Percentiles rank a stretch among this genome's conserved stretches.
phyloP scores from a whole-genome alignment of 331 rosid genomes.

The Malus hybrid region DNA sequence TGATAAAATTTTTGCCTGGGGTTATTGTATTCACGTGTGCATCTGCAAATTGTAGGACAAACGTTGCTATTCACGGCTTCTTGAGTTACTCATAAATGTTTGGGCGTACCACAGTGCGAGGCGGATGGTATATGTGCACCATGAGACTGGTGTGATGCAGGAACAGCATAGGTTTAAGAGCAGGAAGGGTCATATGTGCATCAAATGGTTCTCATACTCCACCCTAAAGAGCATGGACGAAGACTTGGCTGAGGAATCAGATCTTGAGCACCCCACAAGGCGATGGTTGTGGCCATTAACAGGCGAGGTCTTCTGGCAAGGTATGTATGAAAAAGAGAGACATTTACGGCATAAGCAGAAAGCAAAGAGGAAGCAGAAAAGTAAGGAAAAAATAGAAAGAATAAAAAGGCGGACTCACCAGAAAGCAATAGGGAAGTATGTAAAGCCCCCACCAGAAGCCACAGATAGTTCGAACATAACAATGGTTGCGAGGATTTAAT shows the following conservation, averaged over 20 bases:
- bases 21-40: not conserved
- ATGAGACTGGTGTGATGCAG: slow-evolving; percentile 67
- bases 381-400: slow-evolving; percentile 58
- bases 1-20: not conserved
- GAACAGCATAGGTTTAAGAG: slow-evolving; percentile 70
- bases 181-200: slow-evolving; percentile 89
- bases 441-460: slow-evolving; percentile 76
- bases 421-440: slow-evolving; percentile 81
- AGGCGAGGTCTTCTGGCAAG: slow-evolving; percentile 92
- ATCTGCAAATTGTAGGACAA: slow-evolving; percentile 57
- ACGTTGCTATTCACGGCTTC: slow-evolving; percentile 81
- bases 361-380: slow-evolving; percentile 75
- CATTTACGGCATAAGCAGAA: slow-evolving; percentile 54
- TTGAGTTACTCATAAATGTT: slow-evolving; percentile 77
- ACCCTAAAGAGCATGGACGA: slow-evolving; percentile 88
- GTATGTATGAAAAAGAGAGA: slow-evolving; percentile 69
- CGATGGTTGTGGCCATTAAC: slow-evolving; percentile 97
- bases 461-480: slow-evolving; percentile 40
- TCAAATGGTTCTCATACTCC: slow-evolving; percentile 67
- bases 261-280: slow-evolving; percentile 36
- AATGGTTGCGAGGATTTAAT: slow-evolving; percentile 11
- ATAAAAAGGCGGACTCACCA: slow-evolving; percentile 72
- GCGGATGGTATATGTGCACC: slow-evolving; percentile 70
- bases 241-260: slow-evolving; percentile 83
- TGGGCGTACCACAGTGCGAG: slow-evolving; percentile 98